Evolutionary conservation across 2,329 filamentous ascomycete species (phyloP).

Genomic region (Hansfordia pulvinata): DNA sequence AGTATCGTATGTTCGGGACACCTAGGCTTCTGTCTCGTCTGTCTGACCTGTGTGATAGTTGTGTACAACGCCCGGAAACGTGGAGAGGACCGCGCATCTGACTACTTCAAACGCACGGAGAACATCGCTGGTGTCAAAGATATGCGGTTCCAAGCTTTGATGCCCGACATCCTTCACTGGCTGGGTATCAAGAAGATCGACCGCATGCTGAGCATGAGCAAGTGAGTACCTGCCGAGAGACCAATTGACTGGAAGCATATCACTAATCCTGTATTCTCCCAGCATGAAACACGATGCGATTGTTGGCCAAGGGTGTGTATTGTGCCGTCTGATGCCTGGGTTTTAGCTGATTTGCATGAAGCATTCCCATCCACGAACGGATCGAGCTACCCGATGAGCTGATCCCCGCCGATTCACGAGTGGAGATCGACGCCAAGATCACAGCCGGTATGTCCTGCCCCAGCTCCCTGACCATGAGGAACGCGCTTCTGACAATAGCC

Average conservation of each 20-base stretch:
- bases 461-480: slow-evolving; percentile 4
- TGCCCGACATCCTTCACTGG: slow-evolving; percentile 98
- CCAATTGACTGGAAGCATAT: slow-evolving; percentile 10
- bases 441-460: slow-evolving; percentile 57
- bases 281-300: slow-evolving; percentile 89
- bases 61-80: slow-evolving; percentile 73
- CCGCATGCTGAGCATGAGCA: slow-evolving; percentile 96
- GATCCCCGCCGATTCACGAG: slow-evolving; percentile 87
- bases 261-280: slow-evolving; percentile 10
- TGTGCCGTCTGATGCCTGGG: slow-evolving; percentile 4
- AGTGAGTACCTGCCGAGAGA: slow-evolving; percentile 37
- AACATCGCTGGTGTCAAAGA: slow-evolving; percentile 94
- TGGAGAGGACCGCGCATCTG: slow-evolving; percentile 66
- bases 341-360: too few species aligned
- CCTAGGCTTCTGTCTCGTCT: too few species aligned
- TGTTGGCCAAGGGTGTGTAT: slow-evolving; percentile 61
- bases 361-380: slow-evolving; percentile 76
- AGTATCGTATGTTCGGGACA: slow-evolving; percentile 40
- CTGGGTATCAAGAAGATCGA: slow-evolving; percentile 98
- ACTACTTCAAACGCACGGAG: slow-evolving; percentile 96
- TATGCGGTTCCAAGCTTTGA: slow-evolving; percentile 96
- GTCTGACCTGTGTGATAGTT: too few species aligned
- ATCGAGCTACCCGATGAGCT: slow-evolving; percentile 86
- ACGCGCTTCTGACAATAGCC: slow-evolving; percentile 11
- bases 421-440: slow-evolving; percentile 99